Percentiles rank a stretch among this genome's conserved stretches.
These are phyloP conservation scores for Przewalskia tangutica DNA, from an alignment of 257 asterid species.

Conservation along the genomic window DNA sequence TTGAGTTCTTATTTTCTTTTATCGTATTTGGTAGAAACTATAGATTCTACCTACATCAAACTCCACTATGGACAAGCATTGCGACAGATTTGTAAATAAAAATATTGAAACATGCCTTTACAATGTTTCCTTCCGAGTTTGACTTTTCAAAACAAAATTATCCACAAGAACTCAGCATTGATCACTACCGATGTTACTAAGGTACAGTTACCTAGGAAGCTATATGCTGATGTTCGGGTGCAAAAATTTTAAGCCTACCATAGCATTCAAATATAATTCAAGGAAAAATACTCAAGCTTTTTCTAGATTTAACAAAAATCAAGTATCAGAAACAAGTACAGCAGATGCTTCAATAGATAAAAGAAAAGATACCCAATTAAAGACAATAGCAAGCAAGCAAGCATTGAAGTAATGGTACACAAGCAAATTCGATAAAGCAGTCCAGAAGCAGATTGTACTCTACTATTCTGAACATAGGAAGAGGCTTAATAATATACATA, in stretches of 20 bases:
- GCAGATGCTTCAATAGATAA: background rate
- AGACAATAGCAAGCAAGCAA: background rate
- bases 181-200: background rate
- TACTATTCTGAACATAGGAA: background rate
- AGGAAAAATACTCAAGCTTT: background rate
- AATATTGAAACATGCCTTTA: background rate
- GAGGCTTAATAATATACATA: background rate
- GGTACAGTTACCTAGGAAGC: background rate
- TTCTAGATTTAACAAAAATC: background rate
- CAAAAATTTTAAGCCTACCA: background rate
- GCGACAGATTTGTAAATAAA: background rate
- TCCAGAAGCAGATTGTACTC: background rate
- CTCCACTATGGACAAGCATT: background rate
- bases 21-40: background rate
- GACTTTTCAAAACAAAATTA: background rate
- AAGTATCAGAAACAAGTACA: background rate
- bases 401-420: background rate
- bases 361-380: background rate
- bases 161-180: background rate
- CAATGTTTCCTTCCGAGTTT: background rate
- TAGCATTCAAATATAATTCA: background rate
- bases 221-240: background rate
- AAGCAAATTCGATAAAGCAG: background rate
- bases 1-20: background rate
- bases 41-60: background rate